phyloP scores from a whole-genome alignment of 129 eudicot genomes.

The Oenanthe sinensis region DNA sequence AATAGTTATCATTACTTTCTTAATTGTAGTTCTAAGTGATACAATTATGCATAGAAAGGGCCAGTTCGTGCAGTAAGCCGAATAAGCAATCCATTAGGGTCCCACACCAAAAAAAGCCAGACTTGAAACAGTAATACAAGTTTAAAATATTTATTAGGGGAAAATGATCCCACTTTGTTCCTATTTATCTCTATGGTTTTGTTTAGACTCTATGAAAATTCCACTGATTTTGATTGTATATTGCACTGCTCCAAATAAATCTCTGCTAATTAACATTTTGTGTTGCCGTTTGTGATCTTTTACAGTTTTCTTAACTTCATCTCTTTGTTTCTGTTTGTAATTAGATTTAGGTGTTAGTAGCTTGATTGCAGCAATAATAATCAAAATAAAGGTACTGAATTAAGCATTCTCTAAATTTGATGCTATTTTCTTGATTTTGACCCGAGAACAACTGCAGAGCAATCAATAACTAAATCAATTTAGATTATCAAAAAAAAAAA shows the following conservation, averaged over 20 bases:
- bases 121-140: neutral
- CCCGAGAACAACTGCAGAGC: neutral
- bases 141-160: neutral
- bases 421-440: too few relatives aligned
- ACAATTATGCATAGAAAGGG: constrained; percentile 5
- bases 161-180: neutral
- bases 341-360: neutral
- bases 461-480: neutral
- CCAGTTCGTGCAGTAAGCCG: neutral
- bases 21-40: neutral
- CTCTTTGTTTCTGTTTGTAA: neutral
- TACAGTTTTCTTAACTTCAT: neutral
- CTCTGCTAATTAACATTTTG: neutral
- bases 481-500: neutral
- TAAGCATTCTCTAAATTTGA: too few relatives aligned
- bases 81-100: neutral
- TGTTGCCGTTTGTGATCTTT: neutral
- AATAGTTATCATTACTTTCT: constrained; percentile 10
- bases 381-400: neutral
- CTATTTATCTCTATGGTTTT: neutral
- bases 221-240: neutral
- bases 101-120: neutral
- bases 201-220: neutral
- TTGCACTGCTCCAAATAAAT: neutral
- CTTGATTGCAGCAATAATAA: neutral